These are phyloP conservation scores for Tolypocladium inflatum DNA, from an alignment of 2,329 filamentous ascomycete genomes.

Conservation along the genomic window DNA sequence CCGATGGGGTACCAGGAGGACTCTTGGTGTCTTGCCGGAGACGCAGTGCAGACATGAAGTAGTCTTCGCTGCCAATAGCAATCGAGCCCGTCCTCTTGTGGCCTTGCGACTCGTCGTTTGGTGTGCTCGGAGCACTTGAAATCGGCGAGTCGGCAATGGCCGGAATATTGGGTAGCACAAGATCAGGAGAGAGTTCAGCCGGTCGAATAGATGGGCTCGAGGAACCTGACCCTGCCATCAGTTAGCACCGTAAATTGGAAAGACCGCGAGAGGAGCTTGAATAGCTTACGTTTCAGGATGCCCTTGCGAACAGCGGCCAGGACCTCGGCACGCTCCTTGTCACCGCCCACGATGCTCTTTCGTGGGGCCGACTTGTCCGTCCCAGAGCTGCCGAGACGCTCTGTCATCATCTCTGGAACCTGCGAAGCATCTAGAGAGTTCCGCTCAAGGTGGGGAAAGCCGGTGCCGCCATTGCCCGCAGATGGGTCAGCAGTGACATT, in stretches of 20 bases:
- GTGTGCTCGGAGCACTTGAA: conserved; percentile 82
- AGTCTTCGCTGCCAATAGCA: conserved; percentile 74
- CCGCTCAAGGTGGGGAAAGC: conserved; percentile 75
- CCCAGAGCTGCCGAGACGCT: conserved; percentile 45
- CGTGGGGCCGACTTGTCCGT: conserved; percentile 56
- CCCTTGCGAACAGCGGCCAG: conserved; percentile 89
- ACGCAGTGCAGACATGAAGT: conserved; percentile 72
- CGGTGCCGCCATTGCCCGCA: conserved; percentile 60
- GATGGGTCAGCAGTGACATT: conserved; percentile 65
- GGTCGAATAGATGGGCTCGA: conserved; percentile 58
- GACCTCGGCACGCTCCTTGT: conserved; percentile 83
- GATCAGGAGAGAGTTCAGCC: conserved; percentile 43
- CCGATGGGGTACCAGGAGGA: conserved; percentile 64
- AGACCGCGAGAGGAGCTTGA: not conserved
- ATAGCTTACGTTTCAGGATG: conserved; percentile 72
- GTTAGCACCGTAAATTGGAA: conserved; percentile 8
- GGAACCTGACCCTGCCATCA: conserved; percentile 35
- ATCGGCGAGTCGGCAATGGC: conserved; percentile 66
- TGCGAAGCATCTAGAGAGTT: conserved; percentile 65
- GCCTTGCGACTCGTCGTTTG: conserved; percentile 62
- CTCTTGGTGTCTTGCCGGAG: conserved; percentile 71
- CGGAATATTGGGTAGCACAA: conserved; percentile 52
- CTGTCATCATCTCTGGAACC: conserved; percentile 32
- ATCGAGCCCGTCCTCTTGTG: conserved; percentile 62
- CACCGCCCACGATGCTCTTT: conserved; percentile 85